Evolutionary conservation across 352 stramenopile genomes (phyloP).

Genomic region (Pythium monospermum): DNA sequence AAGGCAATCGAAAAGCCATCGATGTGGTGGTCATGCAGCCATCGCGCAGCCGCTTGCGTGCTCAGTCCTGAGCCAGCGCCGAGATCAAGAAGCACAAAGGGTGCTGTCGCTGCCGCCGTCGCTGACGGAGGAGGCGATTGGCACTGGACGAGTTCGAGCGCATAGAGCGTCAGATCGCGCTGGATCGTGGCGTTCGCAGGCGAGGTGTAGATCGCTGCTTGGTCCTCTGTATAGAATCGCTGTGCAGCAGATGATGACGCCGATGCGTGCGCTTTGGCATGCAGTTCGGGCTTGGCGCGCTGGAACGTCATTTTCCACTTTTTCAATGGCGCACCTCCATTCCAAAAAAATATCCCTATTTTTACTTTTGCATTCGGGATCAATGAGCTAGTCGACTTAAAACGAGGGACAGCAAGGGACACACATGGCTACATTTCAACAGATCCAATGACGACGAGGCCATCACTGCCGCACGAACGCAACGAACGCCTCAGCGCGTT

Average conservation of each 20-base stretch:
- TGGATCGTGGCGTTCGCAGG: slow-evolving; percentile 63
- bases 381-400: too few species aligned
- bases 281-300: slow-evolving; percentile 37
- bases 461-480: too few species aligned
- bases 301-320: slow-evolving; percentile 70
- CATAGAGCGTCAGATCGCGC: slow-evolving; percentile 56
- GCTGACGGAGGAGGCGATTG: too few species aligned
- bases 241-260: slow-evolving; percentile 36
- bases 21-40: slow-evolving; percentile 33
- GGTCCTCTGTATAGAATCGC: slow-evolving; percentile 55
- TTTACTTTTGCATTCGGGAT: too few species aligned
- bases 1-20: slow-evolving; percentile 49
- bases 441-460: too few species aligned
- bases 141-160: slow-evolving; percentile 55
- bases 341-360: too few species aligned
- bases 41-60: slow-evolving; percentile 44
- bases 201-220: slow-evolving; percentile 70
- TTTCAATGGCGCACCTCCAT: too few species aligned
- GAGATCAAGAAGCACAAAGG: slow-evolving; percentile 47
- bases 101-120: background rate
- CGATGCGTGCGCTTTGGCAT: slow-evolving; percentile 28
- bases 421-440: too few species aligned
- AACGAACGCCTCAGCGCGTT: too few species aligned
- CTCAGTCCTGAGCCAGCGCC: slow-evolving; percentile 68
- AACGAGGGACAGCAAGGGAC: too few species aligned